Evolutionary conservation across 768 basidiomycete genomes (phyloP).

Genomic region (Agrocybe chaxingu): DNA sequence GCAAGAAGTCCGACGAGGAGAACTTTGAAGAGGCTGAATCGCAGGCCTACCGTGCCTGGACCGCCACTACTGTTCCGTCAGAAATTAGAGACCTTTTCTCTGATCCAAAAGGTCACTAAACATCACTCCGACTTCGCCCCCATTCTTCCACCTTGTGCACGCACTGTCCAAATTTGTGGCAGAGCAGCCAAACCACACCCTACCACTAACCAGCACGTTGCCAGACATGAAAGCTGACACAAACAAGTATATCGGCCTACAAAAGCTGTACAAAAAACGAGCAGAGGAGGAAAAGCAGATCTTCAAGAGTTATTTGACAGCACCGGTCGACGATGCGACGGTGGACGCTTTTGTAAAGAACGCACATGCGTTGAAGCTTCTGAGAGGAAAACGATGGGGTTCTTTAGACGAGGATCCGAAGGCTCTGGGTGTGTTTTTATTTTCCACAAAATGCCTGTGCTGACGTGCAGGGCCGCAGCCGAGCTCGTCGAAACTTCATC

Average conservation of each 20-base stretch:
- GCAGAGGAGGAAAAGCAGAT: conserved; percentile 66
- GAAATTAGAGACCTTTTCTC: conserved; percentile 65
- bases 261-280: conserved; percentile 77
- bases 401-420: conserved; percentile 45
- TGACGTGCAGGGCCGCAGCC: conserved; percentile 25
- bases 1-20: conserved; percentile 84
- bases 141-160: conserved; percentile 76
- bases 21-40: conserved; percentile 95
- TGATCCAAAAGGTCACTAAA: conserved; percentile 47
- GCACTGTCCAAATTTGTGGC: conserved; percentile 66
- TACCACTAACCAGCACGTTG: conserved; percentile 83
- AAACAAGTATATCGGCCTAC: conserved; percentile 74
- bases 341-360: conserved; percentile 80
- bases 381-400: conserved; percentile 65
- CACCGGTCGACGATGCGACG: conserved; percentile 45
- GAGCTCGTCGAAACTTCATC: conserved; percentile 38
- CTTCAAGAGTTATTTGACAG: conserved; percentile 48
- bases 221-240: conserved; percentile 98
- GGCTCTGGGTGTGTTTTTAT: conserved; percentile 41
- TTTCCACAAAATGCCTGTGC: conserved; percentile 1
- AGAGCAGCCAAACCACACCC: conserved; percentile 50
- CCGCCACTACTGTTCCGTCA: conserved; percentile 54
- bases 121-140: conserved; percentile 44
- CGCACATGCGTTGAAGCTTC: conserved; percentile 65
- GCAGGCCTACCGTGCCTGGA: conserved; percentile 83